Percentiles rank a stretch among this genome's conserved stretches.
These are phyloP conservation scores for Drosera spatulata DNA, from an alignment of 179 eudicot genomes.

Conservation along the genomic window DNA sequence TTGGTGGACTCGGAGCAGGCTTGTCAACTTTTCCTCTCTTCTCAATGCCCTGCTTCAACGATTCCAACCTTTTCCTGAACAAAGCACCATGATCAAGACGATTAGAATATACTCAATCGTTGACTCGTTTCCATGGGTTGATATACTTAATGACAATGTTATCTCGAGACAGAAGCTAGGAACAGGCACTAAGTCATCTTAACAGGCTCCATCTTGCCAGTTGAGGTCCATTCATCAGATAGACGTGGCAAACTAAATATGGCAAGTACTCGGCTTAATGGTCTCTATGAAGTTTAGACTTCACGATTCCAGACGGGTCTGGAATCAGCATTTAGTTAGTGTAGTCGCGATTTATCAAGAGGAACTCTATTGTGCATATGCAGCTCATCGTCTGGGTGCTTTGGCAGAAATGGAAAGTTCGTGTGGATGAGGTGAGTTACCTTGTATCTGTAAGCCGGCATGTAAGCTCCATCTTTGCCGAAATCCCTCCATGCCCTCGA, in stretches of 20 bases:
- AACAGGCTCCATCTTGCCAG: too few species aligned
- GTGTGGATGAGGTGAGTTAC: conserved; percentile 23
- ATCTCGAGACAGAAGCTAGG: background rate
- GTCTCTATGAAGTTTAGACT: too few species aligned
- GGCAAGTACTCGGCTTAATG: too few species aligned
- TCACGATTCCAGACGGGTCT: too few species aligned
- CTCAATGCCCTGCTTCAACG: conserved; percentile 56
- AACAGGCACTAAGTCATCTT: too few species aligned
- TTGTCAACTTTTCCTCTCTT: conserved; percentile 36
- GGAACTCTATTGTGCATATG: background rate
- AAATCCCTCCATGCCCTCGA: conserved; percentile 86
- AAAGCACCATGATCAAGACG: background rate
- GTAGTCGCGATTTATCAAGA: too few species aligned
- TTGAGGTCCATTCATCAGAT: too few species aligned
- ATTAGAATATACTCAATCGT: background rate
- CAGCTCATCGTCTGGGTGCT: background rate
- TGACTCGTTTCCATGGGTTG: background rate
- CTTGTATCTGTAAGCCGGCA: conserved; percentile 65
- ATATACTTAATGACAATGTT: background rate
- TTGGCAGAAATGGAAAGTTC: background rate
- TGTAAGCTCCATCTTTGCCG: conserved; percentile 97
- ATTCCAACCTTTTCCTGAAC: conserved; percentile 55
- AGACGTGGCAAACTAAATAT: too few species aligned
- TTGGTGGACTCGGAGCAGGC: conserved; percentile 21
- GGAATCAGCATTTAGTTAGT: too few species aligned